These are phyloP conservation scores for Sisymbrium irio DNA, from an alignment of 345 rosid genomes.

Conservation along the genomic window DNA sequence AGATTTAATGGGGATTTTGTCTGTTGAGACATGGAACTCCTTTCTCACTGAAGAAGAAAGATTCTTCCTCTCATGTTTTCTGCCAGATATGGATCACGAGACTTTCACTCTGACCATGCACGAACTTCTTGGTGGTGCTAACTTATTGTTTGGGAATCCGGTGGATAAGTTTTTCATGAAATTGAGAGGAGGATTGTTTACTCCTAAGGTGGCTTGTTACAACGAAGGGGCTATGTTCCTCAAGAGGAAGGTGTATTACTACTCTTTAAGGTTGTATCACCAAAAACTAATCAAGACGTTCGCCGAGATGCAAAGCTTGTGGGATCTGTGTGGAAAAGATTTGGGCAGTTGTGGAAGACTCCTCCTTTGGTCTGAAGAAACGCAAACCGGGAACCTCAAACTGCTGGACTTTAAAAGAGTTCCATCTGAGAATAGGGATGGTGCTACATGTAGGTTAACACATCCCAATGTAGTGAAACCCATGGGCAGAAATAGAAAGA, in stretches of 20 bases:
- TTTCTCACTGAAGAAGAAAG: conserved; percentile 64
- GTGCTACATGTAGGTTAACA: conserved; percentile 24
- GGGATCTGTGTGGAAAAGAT: conserved; percentile 41
- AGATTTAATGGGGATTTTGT: conserved; percentile 54
- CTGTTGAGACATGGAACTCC: conserved; percentile 62
- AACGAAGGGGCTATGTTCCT: conserved; percentile 43
- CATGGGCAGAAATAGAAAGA: conserved; percentile 25
- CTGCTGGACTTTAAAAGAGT: conserved; percentile 57
- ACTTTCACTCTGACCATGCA: conserved; percentile 50
- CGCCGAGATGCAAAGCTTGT: conserved; percentile 43
- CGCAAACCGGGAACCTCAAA: conserved; percentile 34
- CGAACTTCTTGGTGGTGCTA: conserved; percentile 55
- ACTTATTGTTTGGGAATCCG: conserved; percentile 60
- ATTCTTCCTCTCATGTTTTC: conserved; percentile 49
- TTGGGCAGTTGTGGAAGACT: conserved; percentile 40
- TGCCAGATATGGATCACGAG: conserved; percentile 68
- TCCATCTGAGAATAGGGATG: conserved; percentile 34
- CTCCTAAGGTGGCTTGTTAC: conserved; percentile 46
- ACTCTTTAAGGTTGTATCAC: conserved; percentile 51
- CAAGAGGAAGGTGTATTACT: conserved; percentile 47
- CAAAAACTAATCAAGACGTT: conserved; percentile 44
- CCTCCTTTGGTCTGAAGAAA: conserved; percentile 45
- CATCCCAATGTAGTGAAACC: conserved; percentile 28
- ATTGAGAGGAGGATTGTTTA: conserved; percentile 59
- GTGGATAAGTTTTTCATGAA: conserved; percentile 49